Percentiles rank a stretch among this genome's conserved stretches.
These are phyloP conservation scores for Chaetoscypha palmicola DNA, from an alignment of 2,329 filamentous ascomycete genomes.

Conservation along the genomic window DNA sequence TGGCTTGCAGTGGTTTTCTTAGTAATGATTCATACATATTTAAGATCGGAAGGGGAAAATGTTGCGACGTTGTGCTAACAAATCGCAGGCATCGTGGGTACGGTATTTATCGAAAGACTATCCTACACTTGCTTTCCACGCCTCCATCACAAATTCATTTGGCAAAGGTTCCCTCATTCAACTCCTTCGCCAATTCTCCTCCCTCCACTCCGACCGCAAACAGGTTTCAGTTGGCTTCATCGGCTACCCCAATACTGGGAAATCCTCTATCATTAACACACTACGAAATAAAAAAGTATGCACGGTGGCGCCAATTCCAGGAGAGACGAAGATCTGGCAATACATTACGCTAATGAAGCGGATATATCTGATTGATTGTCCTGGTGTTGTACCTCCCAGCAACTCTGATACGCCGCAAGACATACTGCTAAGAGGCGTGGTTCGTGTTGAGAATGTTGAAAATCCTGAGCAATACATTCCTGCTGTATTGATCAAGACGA, in stretches of 20 bases:
- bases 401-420: slow-evolving; percentile 78
- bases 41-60: slow-evolving; percentile 6
- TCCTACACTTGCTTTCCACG: slow-evolving; percentile 90
- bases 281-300: slow-evolving; percentile 90
- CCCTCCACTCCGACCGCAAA: slow-evolving; percentile 81
- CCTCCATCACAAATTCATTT: slow-evolving; percentile 91
- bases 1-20: slow-evolving; percentile 79
- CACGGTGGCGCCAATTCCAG: slow-evolving; percentile 87
- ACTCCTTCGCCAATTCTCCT: slow-evolving; percentile 85
- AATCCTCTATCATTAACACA: slow-evolving; percentile 96
- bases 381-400: slow-evolving; percentile 89
- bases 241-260: slow-evolving; percentile 88
- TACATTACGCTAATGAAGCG: slow-evolving; percentile 94
- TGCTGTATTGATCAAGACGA: slow-evolving; percentile 71
- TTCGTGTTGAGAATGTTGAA: slow-evolving; percentile 91
- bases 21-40: slow-evolving; percentile 93
- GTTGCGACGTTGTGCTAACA: slow-evolving; percentile 28
- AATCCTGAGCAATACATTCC: slow-evolving; percentile 94
- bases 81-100: slow-evolving; percentile 80
- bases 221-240: slow-evolving; percentile 79
- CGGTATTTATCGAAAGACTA: slow-evolving; percentile 81
- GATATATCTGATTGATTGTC: slow-evolving; percentile 93
- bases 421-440: slow-evolving; percentile 82
- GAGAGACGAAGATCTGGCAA: slow-evolving; percentile 97
- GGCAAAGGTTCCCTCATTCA: slow-evolving; percentile 93